phyloP scores from a whole-genome alignment of 2,329 filamentous ascomycete genomes.

The Fusarium nelsonii region DNA sequence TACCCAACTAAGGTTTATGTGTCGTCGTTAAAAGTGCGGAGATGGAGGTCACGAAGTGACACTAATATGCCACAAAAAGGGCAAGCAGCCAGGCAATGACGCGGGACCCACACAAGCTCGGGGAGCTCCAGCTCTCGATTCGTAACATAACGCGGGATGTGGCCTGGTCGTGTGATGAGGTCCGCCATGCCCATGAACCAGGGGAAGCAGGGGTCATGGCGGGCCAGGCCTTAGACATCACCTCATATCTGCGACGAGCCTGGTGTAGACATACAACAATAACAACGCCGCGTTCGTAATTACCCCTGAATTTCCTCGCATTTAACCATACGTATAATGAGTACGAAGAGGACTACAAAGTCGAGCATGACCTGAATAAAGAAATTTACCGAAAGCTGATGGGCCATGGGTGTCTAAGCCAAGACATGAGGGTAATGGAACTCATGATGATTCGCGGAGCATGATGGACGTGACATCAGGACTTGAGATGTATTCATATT shows the following conservation, averaged over 20 bases:
- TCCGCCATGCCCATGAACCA: slow-evolving; percentile 22
- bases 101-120: slow-evolving; percentile 48
- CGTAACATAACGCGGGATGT: slow-evolving; percentile 37
- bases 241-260: slow-evolving; percentile 17
- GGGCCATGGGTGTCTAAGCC: slow-evolving; percentile 10
- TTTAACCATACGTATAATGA: neutral
- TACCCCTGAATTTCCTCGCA: neutral
- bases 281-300: slow-evolving; percentile 2
- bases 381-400: neutral
- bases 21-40: slow-evolving; percentile 43
- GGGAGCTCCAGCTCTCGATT: slow-evolving; percentile 47
- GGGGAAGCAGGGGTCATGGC: slow-evolving; percentile 25
- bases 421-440: slow-evolving; percentile 6
- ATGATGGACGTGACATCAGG: neutral
- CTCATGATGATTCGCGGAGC: slow-evolving; percentile 16
- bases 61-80: slow-evolving; percentile 28
- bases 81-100: slow-evolving; percentile 19
- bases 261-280: slow-evolving; percentile 11
- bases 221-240: slow-evolving; percentile 20
- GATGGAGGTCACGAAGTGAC: slow-evolving; percentile 38
- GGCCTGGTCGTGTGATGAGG: slow-evolving; percentile 36
- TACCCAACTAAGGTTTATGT: slow-evolving; percentile 4
- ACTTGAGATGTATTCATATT: neutral
- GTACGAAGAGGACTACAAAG: neutral
- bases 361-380: neutral